Percentiles rank a stretch among this genome's conserved stretches.
These are phyloP conservation scores for Pezicula neosporulosa DNA, from an alignment of 2,329 filamentous ascomycete genomes.

Conservation along the genomic window DNA sequence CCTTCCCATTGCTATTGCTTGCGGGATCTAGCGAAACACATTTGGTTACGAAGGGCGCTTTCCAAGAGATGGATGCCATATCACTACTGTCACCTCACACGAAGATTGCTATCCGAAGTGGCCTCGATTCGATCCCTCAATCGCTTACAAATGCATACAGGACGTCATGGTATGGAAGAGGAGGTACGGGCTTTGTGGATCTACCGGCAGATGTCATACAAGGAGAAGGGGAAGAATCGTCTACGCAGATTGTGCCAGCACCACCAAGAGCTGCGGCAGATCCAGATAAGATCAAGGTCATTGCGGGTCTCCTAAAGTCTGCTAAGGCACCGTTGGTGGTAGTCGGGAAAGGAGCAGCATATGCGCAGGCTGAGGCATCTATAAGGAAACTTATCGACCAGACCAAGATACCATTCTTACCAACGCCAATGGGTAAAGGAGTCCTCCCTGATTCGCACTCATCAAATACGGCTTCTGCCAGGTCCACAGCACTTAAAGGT, in stretches of 20 bases:
- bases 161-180: constrained; percentile 49
- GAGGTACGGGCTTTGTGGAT: constrained; percentile 50
- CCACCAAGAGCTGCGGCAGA: constrained; percentile 43
- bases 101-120: constrained; percentile 44
- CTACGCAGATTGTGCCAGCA: constrained; percentile 24
- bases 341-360: constrained; percentile 53
- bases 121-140: constrained; percentile 40
- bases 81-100: constrained; percentile 48
- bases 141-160: constrained; percentile 48
- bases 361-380: constrained; percentile 43
- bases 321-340: constrained; percentile 49
- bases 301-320: constrained; percentile 40
- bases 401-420: constrained; percentile 50
- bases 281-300: constrained; percentile 35
- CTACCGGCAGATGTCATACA: constrained; percentile 54
- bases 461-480: constrained; percentile 48
- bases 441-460: constrained; percentile 50
- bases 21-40: constrained; percentile 51
- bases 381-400: constrained; percentile 42
- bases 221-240: constrained; percentile 26
- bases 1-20: constrained; percentile 50
- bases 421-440: constrained; percentile 57
- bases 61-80: constrained; percentile 55
- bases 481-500: constrained; percentile 47
- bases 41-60: constrained; percentile 47